Conservation (phyloP, 345 rosid species). For the Garcia nutans region DNA sequence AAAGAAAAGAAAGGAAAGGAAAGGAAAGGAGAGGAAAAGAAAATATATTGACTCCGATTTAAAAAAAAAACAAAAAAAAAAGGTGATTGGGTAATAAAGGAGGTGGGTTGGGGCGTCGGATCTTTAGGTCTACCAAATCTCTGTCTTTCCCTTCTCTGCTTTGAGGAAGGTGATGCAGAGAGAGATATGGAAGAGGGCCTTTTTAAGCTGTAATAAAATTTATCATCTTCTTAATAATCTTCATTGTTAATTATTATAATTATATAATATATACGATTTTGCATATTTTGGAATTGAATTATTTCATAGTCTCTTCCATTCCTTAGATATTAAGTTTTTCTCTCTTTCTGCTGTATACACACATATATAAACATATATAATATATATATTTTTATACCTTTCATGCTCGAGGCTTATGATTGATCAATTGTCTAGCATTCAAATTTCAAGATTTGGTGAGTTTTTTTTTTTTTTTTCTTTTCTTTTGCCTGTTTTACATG, state of each 20-base stretch:
- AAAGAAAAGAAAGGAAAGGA: not conserved
- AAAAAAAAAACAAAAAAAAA: not conserved
- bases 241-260: not conserved
- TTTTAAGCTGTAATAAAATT: not conserved
- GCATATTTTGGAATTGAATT: not conserved
- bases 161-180: constrained; percentile 15
- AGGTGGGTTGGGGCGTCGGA: too few relatives aligned
- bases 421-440: not conserved
- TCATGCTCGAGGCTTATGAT: not conserved
- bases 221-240: not conserved
- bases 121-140: not conserved
- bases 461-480: not conserved
- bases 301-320: not conserved
- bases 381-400: too few relatives aligned
- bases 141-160: constrained; percentile 8
- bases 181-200: not conserved
- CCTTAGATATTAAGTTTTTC: constrained; percentile 6
- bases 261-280: not conserved
- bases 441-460: not conserved
- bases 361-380: too few relatives aligned
- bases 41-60: not conserved
- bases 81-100: too few relatives aligned
- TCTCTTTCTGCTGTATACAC: too few relatives aligned
- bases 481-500: not conserved
- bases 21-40: not conserved